These are phyloP conservation scores for Calonectria naviculata DNA, from an alignment of 2,329 filamentous ascomycete genomes.

Conservation along the genomic window DNA sequence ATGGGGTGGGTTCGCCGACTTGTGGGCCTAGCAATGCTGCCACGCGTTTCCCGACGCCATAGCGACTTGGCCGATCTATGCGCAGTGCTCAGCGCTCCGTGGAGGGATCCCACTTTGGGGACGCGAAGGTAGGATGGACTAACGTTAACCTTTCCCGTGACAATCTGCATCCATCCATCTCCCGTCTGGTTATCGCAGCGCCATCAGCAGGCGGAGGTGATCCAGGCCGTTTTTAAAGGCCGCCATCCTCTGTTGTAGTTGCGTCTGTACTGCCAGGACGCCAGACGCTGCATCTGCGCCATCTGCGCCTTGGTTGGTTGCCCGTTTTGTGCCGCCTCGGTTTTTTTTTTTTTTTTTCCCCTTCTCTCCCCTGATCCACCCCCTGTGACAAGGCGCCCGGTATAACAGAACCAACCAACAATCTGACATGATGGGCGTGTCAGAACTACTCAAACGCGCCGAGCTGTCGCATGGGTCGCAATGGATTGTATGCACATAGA, in stretches of 20 bases:
- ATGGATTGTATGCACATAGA: conserved; percentile 43
- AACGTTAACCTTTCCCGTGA: not conserved
- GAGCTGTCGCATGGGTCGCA: conserved; percentile 45
- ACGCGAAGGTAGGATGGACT: not conserved
- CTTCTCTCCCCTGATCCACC: not conserved
- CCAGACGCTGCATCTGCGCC: not conserved
- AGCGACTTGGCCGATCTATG: conserved; percentile 13
- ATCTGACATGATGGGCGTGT: conserved; percentile 34
- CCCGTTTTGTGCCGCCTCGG: not conserved
- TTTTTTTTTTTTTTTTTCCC: not conserved
- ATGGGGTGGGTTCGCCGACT: conserved; percentile 4
- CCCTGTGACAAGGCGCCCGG: not conserved
- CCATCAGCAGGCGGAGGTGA: not conserved
- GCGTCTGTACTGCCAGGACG: not conserved
- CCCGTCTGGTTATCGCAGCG: not conserved
- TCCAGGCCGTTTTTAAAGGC: conserved; percentile 9
- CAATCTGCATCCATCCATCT: not conserved
- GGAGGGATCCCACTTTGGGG: not conserved
- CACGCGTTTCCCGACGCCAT: conserved; percentile 4
- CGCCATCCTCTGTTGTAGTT: not conserved
- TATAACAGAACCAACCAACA: not conserved
- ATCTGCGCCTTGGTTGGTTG: not conserved
- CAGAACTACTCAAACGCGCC: conserved; percentile 35
- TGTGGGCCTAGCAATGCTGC: not conserved
- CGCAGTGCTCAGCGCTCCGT: too few species aligned